A percentile compares a stretch with the other conserved stretches of the same genome.
Evolutionary conservation across 345 rosid species (phyloP).

Genomic region (Boechera divaricarpa): DNA sequence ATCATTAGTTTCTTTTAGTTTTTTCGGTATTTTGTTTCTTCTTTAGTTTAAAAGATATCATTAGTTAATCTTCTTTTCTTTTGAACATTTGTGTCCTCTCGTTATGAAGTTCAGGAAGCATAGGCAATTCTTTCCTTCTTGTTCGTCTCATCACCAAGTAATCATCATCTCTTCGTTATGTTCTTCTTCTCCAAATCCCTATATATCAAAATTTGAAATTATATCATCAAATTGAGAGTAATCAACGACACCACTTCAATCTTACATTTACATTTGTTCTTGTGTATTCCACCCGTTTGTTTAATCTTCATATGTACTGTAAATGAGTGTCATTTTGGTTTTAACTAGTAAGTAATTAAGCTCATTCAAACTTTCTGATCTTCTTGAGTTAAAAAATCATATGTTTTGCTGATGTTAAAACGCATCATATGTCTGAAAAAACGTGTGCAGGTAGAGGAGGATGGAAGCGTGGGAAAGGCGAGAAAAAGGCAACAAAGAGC

Average conservation of each 20-base stretch:
- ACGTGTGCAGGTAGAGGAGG: slow-evolving; percentile 80
- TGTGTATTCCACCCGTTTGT: slow-evolving; percentile 11
- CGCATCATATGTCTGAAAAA: slow-evolving; percentile 21
- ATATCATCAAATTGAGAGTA: not conserved
- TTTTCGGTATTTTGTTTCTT: not conserved
- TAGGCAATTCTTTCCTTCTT: slow-evolving; percentile 32
- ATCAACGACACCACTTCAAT: not conserved
- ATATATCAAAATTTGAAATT: not conserved
- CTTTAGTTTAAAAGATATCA: slow-evolving; percentile 3
- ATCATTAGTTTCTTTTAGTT: not conserved
- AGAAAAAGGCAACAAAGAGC: slow-evolving; percentile 70
- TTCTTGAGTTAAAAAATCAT: not conserved
- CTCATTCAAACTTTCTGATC: not conserved
- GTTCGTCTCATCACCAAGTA: slow-evolving; percentile 30
- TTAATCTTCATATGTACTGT: not conserved
- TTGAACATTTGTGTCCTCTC: slow-evolving; percentile 22
- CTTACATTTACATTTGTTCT: slow-evolving; percentile 24
- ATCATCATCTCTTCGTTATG: too few species aligned
- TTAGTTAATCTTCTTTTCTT: not conserved
- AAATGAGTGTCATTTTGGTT: slow-evolving; percentile 3
- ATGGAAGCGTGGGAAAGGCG: slow-evolving; percentile 82
- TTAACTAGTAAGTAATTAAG: slow-evolving; percentile 26
- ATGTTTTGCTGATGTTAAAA: not conserved
- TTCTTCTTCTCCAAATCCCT: slow-evolving; percentile 22
- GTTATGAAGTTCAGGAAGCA: slow-evolving; percentile 36